Evolutionary conservation across 2,329 filamentous ascomycete species (phyloP).

Genomic region (Blastomyces percursus): DNA sequence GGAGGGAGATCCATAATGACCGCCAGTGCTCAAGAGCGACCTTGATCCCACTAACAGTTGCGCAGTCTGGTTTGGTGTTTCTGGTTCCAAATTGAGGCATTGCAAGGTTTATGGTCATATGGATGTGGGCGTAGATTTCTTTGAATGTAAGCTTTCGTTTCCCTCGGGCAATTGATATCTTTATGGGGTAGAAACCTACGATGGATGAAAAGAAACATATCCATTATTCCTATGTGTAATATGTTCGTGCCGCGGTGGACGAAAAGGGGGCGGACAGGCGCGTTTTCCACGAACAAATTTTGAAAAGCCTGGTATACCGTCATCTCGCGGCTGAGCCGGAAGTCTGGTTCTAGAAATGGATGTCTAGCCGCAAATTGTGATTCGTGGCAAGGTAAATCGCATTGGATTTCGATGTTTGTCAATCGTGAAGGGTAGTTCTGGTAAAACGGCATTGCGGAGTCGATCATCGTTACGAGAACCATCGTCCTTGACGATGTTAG

Average conservation of each 20-base stretch:
- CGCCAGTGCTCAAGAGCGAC: conserved; percentile 30
- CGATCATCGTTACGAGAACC: conserved; percentile 31
- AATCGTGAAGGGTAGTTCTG: conserved; percentile 37
- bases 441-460: conserved; percentile 37
- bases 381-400: conserved; percentile 35
- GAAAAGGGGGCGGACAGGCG: conserved; percentile 11
- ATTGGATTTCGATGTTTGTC: conserved; percentile 31
- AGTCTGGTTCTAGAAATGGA: conserved; percentile 33
- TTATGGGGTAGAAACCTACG: conserved; percentile 19
- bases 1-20: conserved; percentile 27
- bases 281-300: conserved; percentile 26
- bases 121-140: conserved; percentile 30
- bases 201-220: conserved; percentile 36
- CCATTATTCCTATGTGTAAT: conserved; percentile 25
- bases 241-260: conserved; percentile 9
- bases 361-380: conserved; percentile 31
- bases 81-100: conserved; percentile 16
- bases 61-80: conserved; percentile 19
- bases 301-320: conserved; percentile 32
- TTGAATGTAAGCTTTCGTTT: conserved; percentile 17
- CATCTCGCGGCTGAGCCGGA: conserved; percentile 27
- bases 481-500: conserved; percentile 24
- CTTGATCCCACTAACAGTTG: conserved; percentile 23
- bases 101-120: conserved; percentile 31
- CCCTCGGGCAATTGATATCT: conserved; percentile 4